These are phyloP conservation scores for Ophiostoma pallidulum DNA, from an alignment of 2,329 filamentous ascomycete species.

Conservation along the genomic window DNA sequence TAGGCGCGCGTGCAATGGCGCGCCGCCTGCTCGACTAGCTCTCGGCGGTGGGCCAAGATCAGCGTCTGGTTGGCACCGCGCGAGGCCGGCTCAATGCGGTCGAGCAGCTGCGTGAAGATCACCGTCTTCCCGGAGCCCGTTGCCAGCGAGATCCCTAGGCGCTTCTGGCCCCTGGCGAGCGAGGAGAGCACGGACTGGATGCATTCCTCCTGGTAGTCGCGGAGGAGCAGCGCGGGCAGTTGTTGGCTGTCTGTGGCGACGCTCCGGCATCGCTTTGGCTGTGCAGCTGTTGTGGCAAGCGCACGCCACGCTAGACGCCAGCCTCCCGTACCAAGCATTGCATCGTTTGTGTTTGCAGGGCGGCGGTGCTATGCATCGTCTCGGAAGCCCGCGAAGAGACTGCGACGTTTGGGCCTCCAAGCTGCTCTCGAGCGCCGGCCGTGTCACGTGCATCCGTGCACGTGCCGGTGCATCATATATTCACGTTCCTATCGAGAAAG, in stretches of 20 bases:
- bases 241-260: background rate
- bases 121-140: constrained; percentile 90
- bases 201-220: constrained; percentile 85
- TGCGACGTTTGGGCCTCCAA: no score
- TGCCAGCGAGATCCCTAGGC: constrained; percentile 75
- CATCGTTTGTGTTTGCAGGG: constrained; percentile 6
- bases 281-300: background rate
- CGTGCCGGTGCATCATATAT: background rate
- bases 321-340: constrained; percentile 3
- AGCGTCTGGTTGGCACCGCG: constrained; percentile 63
- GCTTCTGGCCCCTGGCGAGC: constrained; percentile 60
- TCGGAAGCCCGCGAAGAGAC: no score
- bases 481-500: no score
- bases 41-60: constrained; percentile 83
- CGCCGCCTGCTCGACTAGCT: constrained; percentile 90
- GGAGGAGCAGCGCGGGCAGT: constrained; percentile 44
- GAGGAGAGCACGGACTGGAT: constrained; percentile 70
- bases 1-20: constrained; percentile 75
- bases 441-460: no score
- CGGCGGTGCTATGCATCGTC: no score
- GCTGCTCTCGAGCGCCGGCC: no score
- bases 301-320: constrained; percentile 8
- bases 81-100: constrained; percentile 53
- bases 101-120: constrained; percentile 92
- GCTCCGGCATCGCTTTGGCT: background rate